phyloP scores from a whole-genome alignment of 2,329 filamentous ascomycete species.

The Verticillium dahliae region DNA sequence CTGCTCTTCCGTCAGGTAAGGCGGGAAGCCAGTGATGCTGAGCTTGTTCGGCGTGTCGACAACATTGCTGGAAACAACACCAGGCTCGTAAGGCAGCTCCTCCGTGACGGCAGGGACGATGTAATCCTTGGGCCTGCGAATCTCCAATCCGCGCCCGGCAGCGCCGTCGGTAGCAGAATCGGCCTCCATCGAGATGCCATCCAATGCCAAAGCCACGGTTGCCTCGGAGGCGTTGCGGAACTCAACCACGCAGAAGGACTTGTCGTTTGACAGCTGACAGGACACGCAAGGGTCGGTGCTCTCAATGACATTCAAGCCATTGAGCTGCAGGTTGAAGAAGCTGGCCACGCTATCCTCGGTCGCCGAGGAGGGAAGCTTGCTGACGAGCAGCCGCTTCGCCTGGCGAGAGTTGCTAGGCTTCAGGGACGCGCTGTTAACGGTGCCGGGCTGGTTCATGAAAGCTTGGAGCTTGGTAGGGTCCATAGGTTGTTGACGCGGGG shows the following conservation, averaged over 20 bases:
- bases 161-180: constrained; percentile 51
- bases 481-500: constrained; percentile 90
- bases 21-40: constrained; percentile 81
- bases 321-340: constrained; percentile 96
- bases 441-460: constrained; percentile 86
- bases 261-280: constrained; percentile 74
- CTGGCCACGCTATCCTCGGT: constrained; percentile 69
- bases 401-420: constrained; percentile 92
- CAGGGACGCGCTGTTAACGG: constrained; percentile 67
- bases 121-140: constrained; percentile 91
- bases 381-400: constrained; percentile 82
- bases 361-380: constrained; percentile 69
- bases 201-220: constrained; percentile 83
- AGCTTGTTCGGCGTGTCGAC: constrained; percentile 95
- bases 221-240: constrained; percentile 85
- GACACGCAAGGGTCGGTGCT: constrained; percentile 78
- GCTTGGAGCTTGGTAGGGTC: constrained; percentile 90
- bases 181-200: constrained; percentile 83
- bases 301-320: constrained; percentile 88
- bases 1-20: constrained; percentile 84
- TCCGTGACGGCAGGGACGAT: constrained; percentile 79
- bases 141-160: constrained; percentile 56
- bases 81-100: constrained; percentile 66
- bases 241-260: constrained; percentile 78
- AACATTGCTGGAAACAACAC: constrained; percentile 72